These are phyloP conservation scores for Kingdonia uniflora DNA, from an alignment of 164 flowering plant species.

Conservation along the genomic window DNA sequence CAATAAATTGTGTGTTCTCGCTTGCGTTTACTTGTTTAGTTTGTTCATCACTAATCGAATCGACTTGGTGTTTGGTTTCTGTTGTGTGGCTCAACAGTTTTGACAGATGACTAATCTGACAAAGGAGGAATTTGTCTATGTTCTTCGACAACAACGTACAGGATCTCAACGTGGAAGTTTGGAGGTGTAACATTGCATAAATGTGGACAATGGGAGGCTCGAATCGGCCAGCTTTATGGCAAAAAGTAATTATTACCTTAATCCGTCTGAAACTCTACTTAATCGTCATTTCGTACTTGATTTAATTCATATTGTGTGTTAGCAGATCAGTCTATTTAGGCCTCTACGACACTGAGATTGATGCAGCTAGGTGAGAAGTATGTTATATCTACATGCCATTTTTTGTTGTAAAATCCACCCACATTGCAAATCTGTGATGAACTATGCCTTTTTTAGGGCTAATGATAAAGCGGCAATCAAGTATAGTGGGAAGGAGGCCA, in stretches of 20 bases:
- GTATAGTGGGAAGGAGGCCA: constrained; percentile 83
- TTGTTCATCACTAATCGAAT: too few relatives aligned
- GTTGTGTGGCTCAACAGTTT: too few relatives aligned
- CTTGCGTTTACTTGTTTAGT: too few relatives aligned
- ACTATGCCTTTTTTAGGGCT: constrained; percentile 64
- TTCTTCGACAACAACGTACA: too few relatives aligned
- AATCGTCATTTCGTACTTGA: not conserved
- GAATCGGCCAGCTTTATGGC: too few relatives aligned
- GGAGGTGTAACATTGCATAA: constrained; percentile 4
- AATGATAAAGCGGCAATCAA: constrained; percentile 92
- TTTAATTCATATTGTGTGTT: not conserved
- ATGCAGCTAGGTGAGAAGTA: constrained; percentile 80
- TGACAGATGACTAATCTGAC: too few relatives aligned
- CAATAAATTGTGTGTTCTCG: too few relatives aligned
- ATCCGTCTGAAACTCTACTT: constrained; percentile 27
- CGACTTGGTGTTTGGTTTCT: too few relatives aligned
- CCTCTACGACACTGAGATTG: too few relatives aligned
- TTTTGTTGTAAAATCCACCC: constrained; percentile 11
- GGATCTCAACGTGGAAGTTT: too few relatives aligned
- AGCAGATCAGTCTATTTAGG: constrained; percentile 84
- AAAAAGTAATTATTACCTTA: too few relatives aligned
- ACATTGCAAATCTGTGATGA: constrained; percentile 16
- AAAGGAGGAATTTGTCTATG: too few relatives aligned
- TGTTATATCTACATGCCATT: constrained; percentile 27
- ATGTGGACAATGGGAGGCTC: constrained; percentile 39